Evolutionary conservation across 2,329 filamentous ascomycete genomes (phyloP).

Genomic region (Cercospora sesami): DNA sequence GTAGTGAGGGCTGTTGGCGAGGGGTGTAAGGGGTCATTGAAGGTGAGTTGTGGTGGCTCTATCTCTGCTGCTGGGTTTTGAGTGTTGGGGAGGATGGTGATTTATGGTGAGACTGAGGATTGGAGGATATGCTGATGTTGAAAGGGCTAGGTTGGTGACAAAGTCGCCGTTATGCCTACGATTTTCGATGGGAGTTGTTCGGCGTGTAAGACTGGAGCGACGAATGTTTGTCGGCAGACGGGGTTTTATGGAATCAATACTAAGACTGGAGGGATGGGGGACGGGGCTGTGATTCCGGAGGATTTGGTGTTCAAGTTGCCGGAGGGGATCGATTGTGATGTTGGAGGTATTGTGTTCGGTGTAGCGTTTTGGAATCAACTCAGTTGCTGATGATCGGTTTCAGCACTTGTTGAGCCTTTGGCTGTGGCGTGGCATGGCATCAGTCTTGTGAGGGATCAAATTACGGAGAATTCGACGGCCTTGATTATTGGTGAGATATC

Average conservation of each 20-base stretch:
- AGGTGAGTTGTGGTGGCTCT: not conserved
- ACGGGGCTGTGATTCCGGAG: conserved; percentile 11
- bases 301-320: conserved; percentile 15
- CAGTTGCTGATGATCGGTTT: not conserved
- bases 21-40: conserved; percentile 7
- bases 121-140: not conserved
- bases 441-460: not conserved
- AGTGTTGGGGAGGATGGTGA: not conserved
- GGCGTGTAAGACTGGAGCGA: conserved; percentile 12
- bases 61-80: not conserved
- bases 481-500: conserved; percentile 6
- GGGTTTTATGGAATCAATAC: conserved; percentile 17
- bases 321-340: conserved; percentile 14
- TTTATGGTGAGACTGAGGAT: not conserved
- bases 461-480: conserved; percentile 2
- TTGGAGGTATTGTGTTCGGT: conserved; percentile 9
- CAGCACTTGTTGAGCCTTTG: conserved; percentile 15
- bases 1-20: conserved; percentile 13
- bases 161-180: conserved; percentile 16
- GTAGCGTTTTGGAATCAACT: not conserved
- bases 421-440: conserved; percentile 18
- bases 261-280: conserved; percentile 18
- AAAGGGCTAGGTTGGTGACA: conserved; percentile 13
- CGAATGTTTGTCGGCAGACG: conserved; percentile 9
- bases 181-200: conserved; percentile 15